phyloP scores from a whole-genome alignment of 345 rosid species.

The Syzygium jambos region DNA sequence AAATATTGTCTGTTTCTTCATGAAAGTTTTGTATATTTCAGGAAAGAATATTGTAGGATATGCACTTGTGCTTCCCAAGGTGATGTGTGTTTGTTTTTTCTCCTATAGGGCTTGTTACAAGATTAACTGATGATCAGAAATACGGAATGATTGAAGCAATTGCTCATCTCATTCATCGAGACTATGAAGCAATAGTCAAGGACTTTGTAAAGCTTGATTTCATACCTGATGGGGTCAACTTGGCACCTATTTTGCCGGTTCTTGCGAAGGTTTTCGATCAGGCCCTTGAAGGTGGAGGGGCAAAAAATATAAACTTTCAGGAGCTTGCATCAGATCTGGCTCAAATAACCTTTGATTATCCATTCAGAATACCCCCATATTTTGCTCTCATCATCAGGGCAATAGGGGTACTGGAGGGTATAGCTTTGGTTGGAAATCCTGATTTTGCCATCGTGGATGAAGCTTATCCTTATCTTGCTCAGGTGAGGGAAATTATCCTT shows the following conservation, averaged over 20 bases:
- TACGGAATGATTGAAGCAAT: constrained; percentile 99
- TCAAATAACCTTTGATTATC: constrained; percentile 95
- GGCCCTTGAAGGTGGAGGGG: constrained; percentile 99
- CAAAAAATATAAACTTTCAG: constrained; percentile 84
- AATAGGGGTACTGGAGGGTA: constrained; percentile 92
- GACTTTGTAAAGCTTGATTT: constrained; percentile 94
- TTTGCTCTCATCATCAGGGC: constrained; percentile 96
- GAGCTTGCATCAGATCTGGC: constrained; percentile 96
- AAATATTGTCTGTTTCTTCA: background rate
- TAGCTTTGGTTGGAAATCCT: constrained; percentile 92
- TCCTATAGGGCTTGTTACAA: constrained; percentile 79
- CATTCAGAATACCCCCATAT: constrained; percentile 96
- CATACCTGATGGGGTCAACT: constrained; percentile 92
- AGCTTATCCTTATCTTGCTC: constrained; percentile 95
- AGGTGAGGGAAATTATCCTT: constrained; percentile 32
- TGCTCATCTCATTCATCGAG: constrained; percentile 94
- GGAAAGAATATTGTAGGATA: background rate
- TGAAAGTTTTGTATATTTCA: background rate
- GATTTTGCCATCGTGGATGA: constrained; percentile 94
- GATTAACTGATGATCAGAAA: constrained; percentile 88
- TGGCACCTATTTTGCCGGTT: constrained; percentile 89
- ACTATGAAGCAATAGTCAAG: constrained; percentile 78
- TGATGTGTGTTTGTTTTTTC: background rate
- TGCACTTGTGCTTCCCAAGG: background rate
- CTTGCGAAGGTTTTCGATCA: constrained; percentile 96